Conservation (phyloP, 257 asterid genomes). For the Petunia axillaris region DNA sequence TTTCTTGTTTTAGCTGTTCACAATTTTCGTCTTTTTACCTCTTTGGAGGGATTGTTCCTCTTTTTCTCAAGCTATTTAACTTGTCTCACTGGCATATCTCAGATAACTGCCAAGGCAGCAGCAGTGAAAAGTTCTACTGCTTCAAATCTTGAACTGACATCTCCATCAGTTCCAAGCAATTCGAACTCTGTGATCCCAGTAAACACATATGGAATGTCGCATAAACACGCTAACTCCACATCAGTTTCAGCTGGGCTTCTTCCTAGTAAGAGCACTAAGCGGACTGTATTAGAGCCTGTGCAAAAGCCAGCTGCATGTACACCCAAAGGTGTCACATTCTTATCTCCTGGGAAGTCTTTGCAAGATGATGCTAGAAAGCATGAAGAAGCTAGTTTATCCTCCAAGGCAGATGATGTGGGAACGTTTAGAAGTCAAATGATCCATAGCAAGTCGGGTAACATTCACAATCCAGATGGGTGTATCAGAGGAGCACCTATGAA, state of each 20-base stretch:
- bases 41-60: neutral
- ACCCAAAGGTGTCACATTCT: constrained; percentile 71
- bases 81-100: constrained; percentile 33
- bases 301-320: constrained; percentile 42
- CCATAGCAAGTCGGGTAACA: constrained; percentile 30
- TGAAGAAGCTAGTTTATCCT: constrained; percentile 42
- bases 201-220: constrained; percentile 32
- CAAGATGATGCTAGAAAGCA: constrained; percentile 40
- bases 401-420: constrained; percentile 32
- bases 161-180: constrained; percentile 40
- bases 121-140: constrained; percentile 34
- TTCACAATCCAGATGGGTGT: constrained; percentile 37
- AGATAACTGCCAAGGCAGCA: constrained; percentile 51
- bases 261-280: constrained; percentile 43
- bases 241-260: constrained; percentile 33
- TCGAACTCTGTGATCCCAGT: constrained; percentile 40
- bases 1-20: constrained; percentile 27
- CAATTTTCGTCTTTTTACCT: constrained; percentile 13
- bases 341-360: constrained; percentile 38
- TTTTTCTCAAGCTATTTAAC: neutral
- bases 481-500: constrained; percentile 38
- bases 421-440: constrained; percentile 30
- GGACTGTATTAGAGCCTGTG: constrained; percentile 33
- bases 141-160: constrained; percentile 44
- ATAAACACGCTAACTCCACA: constrained; percentile 40